These are phyloP conservation scores for Aspergillus oerlinghausenensis DNA, from an alignment of 2,329 filamentous ascomycete species.

Conservation along the genomic window DNA sequence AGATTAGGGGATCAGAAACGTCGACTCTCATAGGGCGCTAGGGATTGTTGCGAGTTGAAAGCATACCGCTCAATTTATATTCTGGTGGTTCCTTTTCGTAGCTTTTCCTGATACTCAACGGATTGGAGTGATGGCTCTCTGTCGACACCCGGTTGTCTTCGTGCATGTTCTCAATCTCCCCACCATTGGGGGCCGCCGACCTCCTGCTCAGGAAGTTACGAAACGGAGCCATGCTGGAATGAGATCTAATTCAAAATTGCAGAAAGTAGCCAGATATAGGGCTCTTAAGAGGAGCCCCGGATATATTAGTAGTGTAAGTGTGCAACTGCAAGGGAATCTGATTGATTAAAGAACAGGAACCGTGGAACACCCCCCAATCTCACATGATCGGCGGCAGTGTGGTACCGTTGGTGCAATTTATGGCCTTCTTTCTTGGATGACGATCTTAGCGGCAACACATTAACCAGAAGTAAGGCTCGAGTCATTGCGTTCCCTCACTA, in stretches of 20 bases:
- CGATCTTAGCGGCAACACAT: not conserved
- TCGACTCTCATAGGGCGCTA: not conserved
- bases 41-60: not conserved
- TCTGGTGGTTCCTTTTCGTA: conserved; percentile 65
- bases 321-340: conserved; percentile 1
- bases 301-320: not conserved
- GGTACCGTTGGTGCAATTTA: conserved; percentile 10
- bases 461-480: not conserved
- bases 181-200: conserved; percentile 41
- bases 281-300: not conserved
- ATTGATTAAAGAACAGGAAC: conserved; percentile 3
- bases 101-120: conserved; percentile 57
- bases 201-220: conserved; percentile 68
- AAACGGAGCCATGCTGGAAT: conserved; percentile 57
- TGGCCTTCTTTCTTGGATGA: conserved; percentile 10
- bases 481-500: not conserved
- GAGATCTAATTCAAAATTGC: not conserved
- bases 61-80: conserved; percentile 75
- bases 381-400: conserved; percentile 22
- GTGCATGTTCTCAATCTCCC: conserved; percentile 41
- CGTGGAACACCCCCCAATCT: conserved; percentile 7
- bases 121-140: conserved; percentile 41
- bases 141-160: conserved; percentile 50
- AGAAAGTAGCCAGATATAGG: not conserved
- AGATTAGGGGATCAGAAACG: conserved; percentile 24